These are phyloP conservation scores for Fusarium sp. DNA, from an alignment of 2,329 filamentous ascomycete genomes.

Conservation along the genomic window DNA sequence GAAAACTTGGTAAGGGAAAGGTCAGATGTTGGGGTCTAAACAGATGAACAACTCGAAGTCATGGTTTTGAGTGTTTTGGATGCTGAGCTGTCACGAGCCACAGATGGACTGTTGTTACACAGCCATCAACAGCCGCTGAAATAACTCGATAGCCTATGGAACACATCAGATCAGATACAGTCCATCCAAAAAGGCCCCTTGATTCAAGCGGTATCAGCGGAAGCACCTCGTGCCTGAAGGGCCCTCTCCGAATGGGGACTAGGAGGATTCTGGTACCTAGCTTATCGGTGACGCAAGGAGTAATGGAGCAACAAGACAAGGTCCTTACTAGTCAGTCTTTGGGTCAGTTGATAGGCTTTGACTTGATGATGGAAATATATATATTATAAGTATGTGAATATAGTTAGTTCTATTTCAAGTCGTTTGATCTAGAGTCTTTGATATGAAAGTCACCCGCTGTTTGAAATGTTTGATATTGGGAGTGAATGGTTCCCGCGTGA, in stretches of 20 bases:
- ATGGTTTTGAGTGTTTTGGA: constrained; percentile 22
- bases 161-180: constrained; percentile 8
- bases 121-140: constrained; percentile 11
- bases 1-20: not conserved
- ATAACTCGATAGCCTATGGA: constrained; percentile 13
- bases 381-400: not conserved
- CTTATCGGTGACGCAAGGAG: constrained; percentile 39
- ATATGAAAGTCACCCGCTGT: constrained; percentile 23
- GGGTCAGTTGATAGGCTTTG: constrained; percentile 35
- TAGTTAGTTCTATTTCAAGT: constrained; percentile 5
- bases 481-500: constrained; percentile 19
- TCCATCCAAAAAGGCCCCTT: not conserved
- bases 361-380: constrained; percentile 4
- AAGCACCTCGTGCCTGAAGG: constrained; percentile 30
- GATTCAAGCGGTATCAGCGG: constrained; percentile 29
- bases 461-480: constrained; percentile 6
- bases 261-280: constrained; percentile 17
- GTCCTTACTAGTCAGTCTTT: constrained; percentile 19
- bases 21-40: constrained; percentile 26
- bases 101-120: not conserved
- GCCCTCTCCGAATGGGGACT: constrained; percentile 35
- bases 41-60: constrained; percentile 14
- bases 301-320: constrained; percentile 27
- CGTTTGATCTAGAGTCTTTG: constrained; percentile 32
- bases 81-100: constrained; percentile 37